Evolutionary conservation across 192 early-diverging fungal genomes (phyloP).

Genomic region (Coemansia sp.): DNA sequence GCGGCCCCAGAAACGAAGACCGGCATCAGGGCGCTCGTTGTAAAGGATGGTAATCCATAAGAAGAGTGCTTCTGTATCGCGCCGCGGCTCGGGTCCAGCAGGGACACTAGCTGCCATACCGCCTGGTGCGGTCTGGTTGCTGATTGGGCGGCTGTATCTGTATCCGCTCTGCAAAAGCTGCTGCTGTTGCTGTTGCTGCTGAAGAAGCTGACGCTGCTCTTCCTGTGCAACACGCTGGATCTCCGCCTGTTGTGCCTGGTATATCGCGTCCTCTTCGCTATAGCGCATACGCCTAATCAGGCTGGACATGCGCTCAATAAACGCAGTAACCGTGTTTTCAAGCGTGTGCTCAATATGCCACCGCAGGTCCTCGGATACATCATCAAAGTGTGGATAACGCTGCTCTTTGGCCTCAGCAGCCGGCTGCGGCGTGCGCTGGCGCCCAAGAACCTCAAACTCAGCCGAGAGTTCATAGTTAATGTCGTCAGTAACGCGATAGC

Average conservation of each 20-base stretch:
- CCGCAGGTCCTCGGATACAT: constrained; percentile 46
- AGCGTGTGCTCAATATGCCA: constrained; percentile 55
- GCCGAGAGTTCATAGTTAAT: constrained; percentile 43
- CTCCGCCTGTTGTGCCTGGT: constrained; percentile 41
- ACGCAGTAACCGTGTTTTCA: constrained; percentile 51
- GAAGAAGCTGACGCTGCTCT: constrained; percentile 27
- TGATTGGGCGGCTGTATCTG: constrained; percentile 31
- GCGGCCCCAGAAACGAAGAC: constrained; percentile 66
- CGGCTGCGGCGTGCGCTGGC: constrained; percentile 18
- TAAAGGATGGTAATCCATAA: constrained; percentile 71
- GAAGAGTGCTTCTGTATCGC: constrained; percentile 71
- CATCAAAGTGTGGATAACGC: constrained; percentile 42
- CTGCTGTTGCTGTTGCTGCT: constrained; percentile 36
- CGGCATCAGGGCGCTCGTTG: constrained; percentile 70
- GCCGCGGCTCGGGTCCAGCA: constrained; percentile 31
- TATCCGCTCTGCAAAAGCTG: constrained; percentile 28
- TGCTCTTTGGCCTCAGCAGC: not conserved
- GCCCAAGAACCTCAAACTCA: constrained; percentile 40
- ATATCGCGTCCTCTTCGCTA: constrained; percentile 68
- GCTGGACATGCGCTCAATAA: constrained; percentile 59
- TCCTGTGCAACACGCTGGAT: constrained; percentile 29
- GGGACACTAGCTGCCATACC: constrained; percentile 12
- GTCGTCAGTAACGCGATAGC: constrained; percentile 46
- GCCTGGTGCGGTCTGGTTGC: constrained; percentile 7
- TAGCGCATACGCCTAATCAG: constrained; percentile 62